Conservation (phyloP, 1,284 basidiomycete species). For the Ustilago cynodontis region DNA sequence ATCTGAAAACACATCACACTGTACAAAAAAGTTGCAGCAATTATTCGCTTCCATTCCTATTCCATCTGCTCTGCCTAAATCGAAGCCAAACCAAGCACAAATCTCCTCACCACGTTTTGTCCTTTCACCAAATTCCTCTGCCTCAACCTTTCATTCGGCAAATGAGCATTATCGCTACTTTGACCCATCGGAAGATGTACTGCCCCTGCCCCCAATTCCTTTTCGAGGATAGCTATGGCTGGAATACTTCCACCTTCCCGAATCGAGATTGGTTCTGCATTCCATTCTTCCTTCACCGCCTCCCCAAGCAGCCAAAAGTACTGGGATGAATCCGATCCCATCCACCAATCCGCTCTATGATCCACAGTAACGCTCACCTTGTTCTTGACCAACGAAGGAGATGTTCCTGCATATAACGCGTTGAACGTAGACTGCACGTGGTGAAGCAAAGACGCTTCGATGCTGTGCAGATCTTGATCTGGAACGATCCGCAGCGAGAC, state of each 20-base stretch:
- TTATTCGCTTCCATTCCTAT: background rate
- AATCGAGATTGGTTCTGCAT: slow-evolving; percentile 77
- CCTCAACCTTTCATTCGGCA: slow-evolving; percentile 86
- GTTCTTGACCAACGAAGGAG: slow-evolving; percentile 24
- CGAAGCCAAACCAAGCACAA: slow-evolving; percentile 35
- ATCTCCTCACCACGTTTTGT: slow-evolving; percentile 36
- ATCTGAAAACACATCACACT: slow-evolving; percentile 3
- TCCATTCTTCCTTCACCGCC: slow-evolving; percentile 86
- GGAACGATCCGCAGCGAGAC: slow-evolving; percentile 85
- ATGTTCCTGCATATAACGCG: slow-evolving; percentile 70
- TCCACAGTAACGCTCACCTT: slow-evolving; percentile 76
- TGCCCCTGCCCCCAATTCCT: slow-evolving; percentile 80
- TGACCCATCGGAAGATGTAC: slow-evolving; percentile 87
- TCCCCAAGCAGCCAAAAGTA: slow-evolving; percentile 87
- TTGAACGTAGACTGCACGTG: slow-evolving; percentile 78
- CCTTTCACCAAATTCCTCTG: slow-evolving; percentile 77
- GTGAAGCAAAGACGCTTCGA: slow-evolving; percentile 76
- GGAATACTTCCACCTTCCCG: slow-evolving; percentile 84
- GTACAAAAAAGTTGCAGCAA: background rate
- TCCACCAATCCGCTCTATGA: slow-evolving; percentile 94
- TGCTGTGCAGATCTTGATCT: slow-evolving; percentile 83
- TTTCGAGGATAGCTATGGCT: slow-evolving; percentile 90
- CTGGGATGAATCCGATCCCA: slow-evolving; percentile 82
- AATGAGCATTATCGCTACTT: slow-evolving; percentile 82
- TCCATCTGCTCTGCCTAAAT: background rate